Conservation (phyloP, 2,329 filamentous ascomycete species). For the Diaporthe sp. region DNA sequence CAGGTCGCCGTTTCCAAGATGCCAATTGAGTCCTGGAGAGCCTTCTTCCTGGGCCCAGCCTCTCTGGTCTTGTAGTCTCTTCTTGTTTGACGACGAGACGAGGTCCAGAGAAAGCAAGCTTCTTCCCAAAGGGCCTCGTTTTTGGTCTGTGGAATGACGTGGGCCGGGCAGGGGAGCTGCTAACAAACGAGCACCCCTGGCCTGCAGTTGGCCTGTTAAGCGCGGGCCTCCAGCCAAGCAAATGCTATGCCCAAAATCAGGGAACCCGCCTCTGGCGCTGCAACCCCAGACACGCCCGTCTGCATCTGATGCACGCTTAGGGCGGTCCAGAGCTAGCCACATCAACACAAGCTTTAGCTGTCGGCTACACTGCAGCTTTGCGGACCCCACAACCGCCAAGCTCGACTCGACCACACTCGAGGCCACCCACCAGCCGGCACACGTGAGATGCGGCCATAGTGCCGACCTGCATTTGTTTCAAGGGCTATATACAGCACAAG, state of each 20-base stretch:
- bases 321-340: slow-evolving; percentile 9
- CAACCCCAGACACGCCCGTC: neutral
- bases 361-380: neutral
- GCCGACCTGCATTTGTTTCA: slow-evolving; percentile 21
- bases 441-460: slow-evolving; percentile 11
- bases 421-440: neutral
- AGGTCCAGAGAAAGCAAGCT: slow-evolving; percentile 18
- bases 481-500: neutral
- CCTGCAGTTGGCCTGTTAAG: slow-evolving; percentile 17
- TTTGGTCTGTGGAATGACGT: slow-evolving; percentile 30
- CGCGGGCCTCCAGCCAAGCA: slow-evolving; percentile 14
- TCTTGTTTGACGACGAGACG: neutral
- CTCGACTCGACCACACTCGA: neutral
- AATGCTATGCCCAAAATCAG: slow-evolving; percentile 28
- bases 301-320: slow-evolving; percentile 16
- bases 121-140: slow-evolving; percentile 27
- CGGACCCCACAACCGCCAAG: neutral
- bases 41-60: slow-evolving; percentile 1
- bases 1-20: neutral
- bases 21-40: slow-evolving; percentile 20
- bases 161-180: slow-evolving; percentile 28
- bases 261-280: slow-evolving; percentile 27
- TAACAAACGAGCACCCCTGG: neutral
- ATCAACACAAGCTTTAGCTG: neutral
- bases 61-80: slow-evolving; percentile 15